Conservation (phyloP, 805 yeast genomes). For the Kazachstania taianensis region DNA sequence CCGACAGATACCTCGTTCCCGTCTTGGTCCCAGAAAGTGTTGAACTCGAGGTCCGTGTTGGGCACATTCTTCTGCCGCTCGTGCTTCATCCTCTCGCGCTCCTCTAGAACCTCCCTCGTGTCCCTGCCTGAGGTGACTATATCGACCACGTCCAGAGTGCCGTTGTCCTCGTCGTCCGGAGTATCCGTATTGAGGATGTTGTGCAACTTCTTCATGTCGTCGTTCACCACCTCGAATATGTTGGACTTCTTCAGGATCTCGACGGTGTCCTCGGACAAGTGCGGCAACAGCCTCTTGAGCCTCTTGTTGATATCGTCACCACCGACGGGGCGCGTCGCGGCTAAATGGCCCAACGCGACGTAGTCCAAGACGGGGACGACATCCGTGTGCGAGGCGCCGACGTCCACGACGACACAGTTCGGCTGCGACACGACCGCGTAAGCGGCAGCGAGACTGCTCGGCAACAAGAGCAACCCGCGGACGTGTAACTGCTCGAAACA, state of each 20-base stretch:
- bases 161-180: conserved; percentile 44
- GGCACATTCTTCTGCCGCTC: conserved; percentile 28
- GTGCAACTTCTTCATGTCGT: conserved; percentile 49
- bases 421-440: conserved; percentile 63
- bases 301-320: conserved; percentile 52
- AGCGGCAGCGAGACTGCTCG: conserved; percentile 56
- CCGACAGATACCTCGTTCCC: conserved; percentile 64
- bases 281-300: conserved; percentile 47
- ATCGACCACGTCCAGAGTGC: conserved; percentile 79
- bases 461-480: conserved; percentile 61
- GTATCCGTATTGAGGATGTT: conserved; percentile 37
- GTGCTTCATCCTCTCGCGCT: conserved; percentile 41
- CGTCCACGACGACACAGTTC: conserved; percentile 66
- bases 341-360: conserved; percentile 48
- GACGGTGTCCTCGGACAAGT: conserved; percentile 46
- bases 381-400: conserved; percentile 69
- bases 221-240: conserved; percentile 71
- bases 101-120: conserved; percentile 59
- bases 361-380: conserved; percentile 72
- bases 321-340: conserved; percentile 43
- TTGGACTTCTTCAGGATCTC: conserved; percentile 65
- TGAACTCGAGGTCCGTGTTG: conserved; percentile 66
- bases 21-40: conserved; percentile 51
- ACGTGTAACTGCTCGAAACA: conserved; percentile 65
- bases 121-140: conserved; percentile 66